Conservation (phyloP, 495 filamentous ascomycete genomes). For the Talaromyces ruber region DNA sequence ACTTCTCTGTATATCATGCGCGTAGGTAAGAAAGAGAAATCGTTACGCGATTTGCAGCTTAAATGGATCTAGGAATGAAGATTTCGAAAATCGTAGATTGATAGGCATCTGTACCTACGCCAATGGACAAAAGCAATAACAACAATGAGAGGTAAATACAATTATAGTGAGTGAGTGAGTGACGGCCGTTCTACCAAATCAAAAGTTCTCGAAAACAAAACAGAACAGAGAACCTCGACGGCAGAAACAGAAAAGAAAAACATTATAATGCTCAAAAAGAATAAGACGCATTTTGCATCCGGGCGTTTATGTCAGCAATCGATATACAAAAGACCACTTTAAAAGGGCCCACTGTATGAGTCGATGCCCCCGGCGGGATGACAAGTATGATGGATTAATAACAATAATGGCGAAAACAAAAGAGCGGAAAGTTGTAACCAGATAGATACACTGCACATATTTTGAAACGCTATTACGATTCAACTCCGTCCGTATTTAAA, state of each 20-base stretch:
- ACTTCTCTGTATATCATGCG: neutral
- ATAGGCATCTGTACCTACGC: slow-evolving; percentile 1
- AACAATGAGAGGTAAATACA: slow-evolving; percentile 11
- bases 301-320: neutral
- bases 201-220: neutral
- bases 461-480: neutral
- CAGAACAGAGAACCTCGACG: neutral
- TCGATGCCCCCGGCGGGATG: neutral
- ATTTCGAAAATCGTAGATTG: neutral
- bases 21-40: neutral
- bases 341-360: neutral
- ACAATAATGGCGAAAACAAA: slow-evolving; percentile 9
- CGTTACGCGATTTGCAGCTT: neutral
- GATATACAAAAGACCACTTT: neutral
- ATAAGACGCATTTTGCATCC: neutral
- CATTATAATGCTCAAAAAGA: neutral
- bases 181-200: slow-evolving; percentile 4
- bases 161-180: slow-evolving; percentile 2
- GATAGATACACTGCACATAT: neutral
- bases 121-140: slow-evolving; percentile 20
- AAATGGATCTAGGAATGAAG: neutral
- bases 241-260: neutral
- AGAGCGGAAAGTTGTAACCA: slow-evolving; percentile 1
- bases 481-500: slow-evolving; percentile 3
- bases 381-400: neutral